These are phyloP conservation scores for Platanus orientalis DNA, from an alignment of 164 flowering plant genomes.

Conservation along the genomic window DNA sequence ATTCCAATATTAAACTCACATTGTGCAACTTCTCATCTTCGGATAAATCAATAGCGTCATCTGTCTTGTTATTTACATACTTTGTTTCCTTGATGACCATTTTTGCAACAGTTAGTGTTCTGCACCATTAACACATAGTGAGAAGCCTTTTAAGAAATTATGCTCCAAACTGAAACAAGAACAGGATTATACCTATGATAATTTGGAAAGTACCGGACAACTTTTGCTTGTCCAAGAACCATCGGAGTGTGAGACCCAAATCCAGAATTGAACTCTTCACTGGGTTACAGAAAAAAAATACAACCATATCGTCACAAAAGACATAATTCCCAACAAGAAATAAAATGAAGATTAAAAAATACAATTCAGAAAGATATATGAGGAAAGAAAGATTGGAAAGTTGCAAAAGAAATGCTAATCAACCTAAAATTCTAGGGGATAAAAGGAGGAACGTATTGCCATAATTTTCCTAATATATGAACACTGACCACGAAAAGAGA, in stretches of 20 bases:
- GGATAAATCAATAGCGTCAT: slow-evolving; percentile 55
- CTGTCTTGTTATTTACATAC: slow-evolving; percentile 53
- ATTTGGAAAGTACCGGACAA: slow-evolving; percentile 78
- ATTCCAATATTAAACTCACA: slow-evolving; percentile 39
- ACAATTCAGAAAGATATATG: neutral
- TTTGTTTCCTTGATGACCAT: slow-evolving; percentile 50
- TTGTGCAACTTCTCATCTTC: slow-evolving; percentile 52
- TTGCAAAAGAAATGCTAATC: neutral
- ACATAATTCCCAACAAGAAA: neutral
- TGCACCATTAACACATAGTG: slow-evolving; percentile 30
- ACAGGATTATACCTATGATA: slow-evolving; percentile 54
- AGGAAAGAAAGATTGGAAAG: neutral
- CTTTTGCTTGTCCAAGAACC: slow-evolving; percentile 89
- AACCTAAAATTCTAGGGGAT: neutral
- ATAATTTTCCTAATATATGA: no score
- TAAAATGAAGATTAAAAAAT: neutral
- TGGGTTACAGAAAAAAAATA: slow-evolving; percentile 26
- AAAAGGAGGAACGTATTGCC: no score
- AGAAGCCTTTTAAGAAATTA: slow-evolving; percentile 8
- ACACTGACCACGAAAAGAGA: no score
- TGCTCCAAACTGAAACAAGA: slow-evolving; percentile 1
- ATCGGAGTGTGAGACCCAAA: slow-evolving; percentile 96
- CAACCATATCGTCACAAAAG: neutral
- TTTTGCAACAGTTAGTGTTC: slow-evolving; percentile 65
- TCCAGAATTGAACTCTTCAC: slow-evolving; percentile 92